Percentiles rank a stretch among this genome's conserved stretches.
These are phyloP conservation scores for Calocybe gambosa DNA, from an alignment of 1,284 basidiomycete species.

Conservation along the genomic window DNA sequence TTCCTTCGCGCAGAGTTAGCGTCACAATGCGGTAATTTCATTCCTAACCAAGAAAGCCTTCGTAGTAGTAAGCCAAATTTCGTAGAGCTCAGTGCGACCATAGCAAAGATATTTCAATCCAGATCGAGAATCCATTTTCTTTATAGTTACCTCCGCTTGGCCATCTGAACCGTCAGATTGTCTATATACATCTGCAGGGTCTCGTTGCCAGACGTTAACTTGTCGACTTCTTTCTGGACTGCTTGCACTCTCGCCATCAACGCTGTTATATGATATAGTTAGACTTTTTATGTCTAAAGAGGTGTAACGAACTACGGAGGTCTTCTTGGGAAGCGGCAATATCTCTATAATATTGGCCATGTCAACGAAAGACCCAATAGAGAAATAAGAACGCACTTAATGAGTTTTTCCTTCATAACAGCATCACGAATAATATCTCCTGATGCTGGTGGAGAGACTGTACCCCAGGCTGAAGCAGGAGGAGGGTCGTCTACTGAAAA, in stretches of 20 bases:
- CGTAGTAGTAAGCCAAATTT: too few relatives aligned
- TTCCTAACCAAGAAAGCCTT: too few relatives aligned
- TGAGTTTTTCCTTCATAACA: slow-evolving; percentile 53
- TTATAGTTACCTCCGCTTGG: slow-evolving; percentile 50
- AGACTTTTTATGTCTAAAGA: not conserved
- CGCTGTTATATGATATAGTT: slow-evolving; percentile 33
- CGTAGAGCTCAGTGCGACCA: too few relatives aligned
- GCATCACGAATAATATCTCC: slow-evolving; percentile 69
- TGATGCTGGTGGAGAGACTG: slow-evolving; percentile 35
- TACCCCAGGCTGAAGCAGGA: slow-evolving; percentile 50
- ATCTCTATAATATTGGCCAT: slow-evolving; percentile 42
- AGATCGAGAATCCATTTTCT: not conserved
- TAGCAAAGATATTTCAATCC: too few relatives aligned
- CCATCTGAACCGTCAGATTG: slow-evolving; percentile 80
- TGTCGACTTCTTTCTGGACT: slow-evolving; percentile 72
- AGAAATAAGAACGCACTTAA: slow-evolving; percentile 36
- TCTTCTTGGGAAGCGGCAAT: slow-evolving; percentile 69
- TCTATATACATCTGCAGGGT: slow-evolving; percentile 86
- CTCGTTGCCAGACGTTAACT: slow-evolving; percentile 70
- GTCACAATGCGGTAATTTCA: too few relatives aligned
- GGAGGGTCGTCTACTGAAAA: slow-evolving; percentile 47
- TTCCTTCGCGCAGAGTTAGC: too few relatives aligned
- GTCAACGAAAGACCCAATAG: not conserved
- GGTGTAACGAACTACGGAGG: slow-evolving; percentile 50
- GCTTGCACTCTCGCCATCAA: slow-evolving; percentile 60